phyloP scores from a whole-genome alignment of 306 rosid genomes.

The Hippophae tibetana region DNA sequence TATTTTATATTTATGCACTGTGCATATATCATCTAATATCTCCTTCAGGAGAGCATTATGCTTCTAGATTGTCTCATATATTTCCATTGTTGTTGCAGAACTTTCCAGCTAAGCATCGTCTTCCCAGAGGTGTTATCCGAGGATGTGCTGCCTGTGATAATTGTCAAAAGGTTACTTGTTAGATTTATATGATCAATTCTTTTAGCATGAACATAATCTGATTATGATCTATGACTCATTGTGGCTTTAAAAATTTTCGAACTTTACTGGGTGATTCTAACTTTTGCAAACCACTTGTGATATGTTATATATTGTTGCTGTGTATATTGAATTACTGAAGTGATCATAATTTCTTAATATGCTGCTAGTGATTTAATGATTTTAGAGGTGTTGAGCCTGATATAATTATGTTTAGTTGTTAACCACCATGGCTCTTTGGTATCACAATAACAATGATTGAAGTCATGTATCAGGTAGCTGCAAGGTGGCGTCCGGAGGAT shows the following conservation, averaged over 20 bases:
- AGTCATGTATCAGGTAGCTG: conserved; percentile 59
- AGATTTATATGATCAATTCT: conserved; percentile 7
- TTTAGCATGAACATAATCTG: conserved; percentile 4
- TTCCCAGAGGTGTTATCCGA: conserved; percentile 79
- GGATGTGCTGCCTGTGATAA: conserved; percentile 78
- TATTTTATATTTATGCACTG: conserved; percentile 10
- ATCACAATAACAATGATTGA: conserved; percentile 16
- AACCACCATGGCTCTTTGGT: background rate
- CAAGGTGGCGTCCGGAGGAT: conserved; percentile 84
- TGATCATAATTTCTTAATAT: no score
- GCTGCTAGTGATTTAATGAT: background rate
- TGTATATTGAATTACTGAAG: background rate
- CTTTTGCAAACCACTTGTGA: background rate
- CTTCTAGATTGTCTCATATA: conserved; percentile 27
- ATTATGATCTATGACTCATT: conserved; percentile 13
- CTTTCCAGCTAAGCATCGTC: conserved; percentile 38
- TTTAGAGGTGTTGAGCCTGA: background rate
- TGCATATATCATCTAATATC: background rate
- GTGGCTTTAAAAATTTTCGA: background rate
- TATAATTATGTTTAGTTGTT: background rate
- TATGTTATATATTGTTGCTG: background rate
- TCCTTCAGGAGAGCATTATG: conserved; percentile 10
- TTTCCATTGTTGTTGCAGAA: conserved; percentile 44
- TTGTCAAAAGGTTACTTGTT: conserved; percentile 73
- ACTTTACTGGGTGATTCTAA: background rate